Percentiles rank a stretch among this genome's conserved stretches.
Conservation (phyloP, 495 filamentous ascomycete species). For the Alectoria sarmentosa region DNA sequence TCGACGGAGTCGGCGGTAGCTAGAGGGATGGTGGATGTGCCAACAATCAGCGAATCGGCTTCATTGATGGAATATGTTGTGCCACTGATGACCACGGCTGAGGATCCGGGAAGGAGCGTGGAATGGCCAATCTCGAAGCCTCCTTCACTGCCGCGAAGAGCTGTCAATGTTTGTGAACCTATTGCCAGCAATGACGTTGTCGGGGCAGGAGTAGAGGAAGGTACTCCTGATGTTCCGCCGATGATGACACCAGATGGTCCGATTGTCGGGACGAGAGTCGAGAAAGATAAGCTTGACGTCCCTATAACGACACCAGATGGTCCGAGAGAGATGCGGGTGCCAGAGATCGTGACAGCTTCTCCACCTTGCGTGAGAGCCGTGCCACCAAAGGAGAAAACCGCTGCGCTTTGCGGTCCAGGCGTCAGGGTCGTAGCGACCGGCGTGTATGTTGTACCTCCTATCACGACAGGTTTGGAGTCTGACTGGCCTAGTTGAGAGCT, state of each 20-base stretch:
- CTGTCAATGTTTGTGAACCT: not conserved
- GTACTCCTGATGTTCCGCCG: not conserved
- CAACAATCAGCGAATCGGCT: slow-evolving; percentile 13
- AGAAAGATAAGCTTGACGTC: too few species aligned
- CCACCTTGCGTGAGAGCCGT: not conserved
- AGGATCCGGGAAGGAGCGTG: slow-evolving; percentile 13
- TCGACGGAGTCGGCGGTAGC: slow-evolving; percentile 4
- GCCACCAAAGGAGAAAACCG: not conserved
- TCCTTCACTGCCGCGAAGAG: not conserved
- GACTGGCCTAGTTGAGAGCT: not conserved
- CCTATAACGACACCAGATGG: too few species aligned
- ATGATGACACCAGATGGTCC: not conserved
- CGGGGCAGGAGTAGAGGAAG: not conserved
- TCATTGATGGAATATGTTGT: slow-evolving; percentile 11
- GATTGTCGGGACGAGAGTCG: too few species aligned
- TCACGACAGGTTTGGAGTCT: not conserved
- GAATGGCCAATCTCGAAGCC: not conserved
- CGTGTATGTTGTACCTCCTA: not conserved
- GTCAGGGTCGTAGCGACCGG: not conserved
- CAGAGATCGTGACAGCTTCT: not conserved
- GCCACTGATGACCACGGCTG: slow-evolving; percentile 7
- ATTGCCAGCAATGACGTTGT: not conserved
- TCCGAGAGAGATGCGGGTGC: not conserved
- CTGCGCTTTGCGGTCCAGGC: not conserved
- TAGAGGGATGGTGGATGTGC: slow-evolving; percentile 8